Evolutionary conservation across 2,329 filamentous ascomycete genomes (phyloP).

Genomic region (Xylaria sp.): DNA sequence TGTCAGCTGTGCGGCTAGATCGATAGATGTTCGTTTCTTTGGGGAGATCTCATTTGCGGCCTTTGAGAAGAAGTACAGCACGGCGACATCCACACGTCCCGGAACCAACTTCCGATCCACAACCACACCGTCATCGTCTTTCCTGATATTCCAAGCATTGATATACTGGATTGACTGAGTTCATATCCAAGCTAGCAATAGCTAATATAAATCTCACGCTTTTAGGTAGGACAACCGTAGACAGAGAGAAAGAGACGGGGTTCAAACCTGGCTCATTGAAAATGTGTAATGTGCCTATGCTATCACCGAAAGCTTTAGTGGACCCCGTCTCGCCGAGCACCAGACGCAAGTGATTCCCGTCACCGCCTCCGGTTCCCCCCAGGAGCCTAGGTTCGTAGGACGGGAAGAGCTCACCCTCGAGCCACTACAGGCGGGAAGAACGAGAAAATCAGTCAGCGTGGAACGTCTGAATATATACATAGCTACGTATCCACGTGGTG

Average conservation of each 20-base stretch:
- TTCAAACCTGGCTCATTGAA: constrained; percentile 29
- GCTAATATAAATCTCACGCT: neutral
- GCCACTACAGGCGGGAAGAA: neutral
- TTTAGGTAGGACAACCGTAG: neutral
- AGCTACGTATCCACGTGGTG: no score
- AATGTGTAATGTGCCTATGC: neutral
- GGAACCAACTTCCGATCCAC: no score
- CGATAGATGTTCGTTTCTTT: neutral
- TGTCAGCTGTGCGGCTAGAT: neutral
- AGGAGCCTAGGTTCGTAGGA: neutral
- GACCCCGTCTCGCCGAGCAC: neutral
- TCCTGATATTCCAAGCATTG: neutral
- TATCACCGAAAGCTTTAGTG: neutral
- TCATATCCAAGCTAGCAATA: neutral
- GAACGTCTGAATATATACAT: neutral
- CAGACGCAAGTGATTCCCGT: neutral
- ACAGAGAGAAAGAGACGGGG: neutral
- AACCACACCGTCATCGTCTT: neutral
- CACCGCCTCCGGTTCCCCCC: neutral
- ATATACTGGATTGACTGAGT: neutral
- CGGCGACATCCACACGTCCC: no score
- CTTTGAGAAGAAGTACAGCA: no score
- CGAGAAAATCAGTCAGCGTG: neutral
- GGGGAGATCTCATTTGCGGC: neutral
- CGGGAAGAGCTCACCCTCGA: neutral